Evolutionary conservation across 257 asterid genomes (phyloP), one percentile per base, ranked within the genome.

Genomic region (Handroanthus guayacan): DNA sequence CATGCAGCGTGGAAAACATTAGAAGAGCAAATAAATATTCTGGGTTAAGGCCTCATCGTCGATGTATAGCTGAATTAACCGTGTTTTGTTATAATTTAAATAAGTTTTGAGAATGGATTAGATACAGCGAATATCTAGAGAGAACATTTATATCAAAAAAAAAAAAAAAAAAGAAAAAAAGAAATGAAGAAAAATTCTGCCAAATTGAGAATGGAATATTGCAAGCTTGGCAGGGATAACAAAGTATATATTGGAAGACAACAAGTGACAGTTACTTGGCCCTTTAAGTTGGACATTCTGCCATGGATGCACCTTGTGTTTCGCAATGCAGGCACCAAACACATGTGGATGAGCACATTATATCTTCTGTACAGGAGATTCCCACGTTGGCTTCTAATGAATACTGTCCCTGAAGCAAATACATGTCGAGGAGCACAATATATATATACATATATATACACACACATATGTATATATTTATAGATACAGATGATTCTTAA

Each of bases 241-340:
- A 50, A 69, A 69, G 71, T 63, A 55, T 64, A 68, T 56, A 44
- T 47, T n/a, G 43, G 64, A 16, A 62, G 67, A 25, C 47, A 34
- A 10, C 20, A 38, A 54, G 31, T 38, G 39, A 44, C 52, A 47
- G 62, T 78, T 79, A 79, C 79, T 38, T 77, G 41, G 67, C 39
- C 50, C 78, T 57, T 79, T 65, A 66, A 76, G 47, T 62, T 75
- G 45, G 43, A 72, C 69, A 75, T 72, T 81, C 78, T 54, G 55
- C 63, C 48, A 6, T 57, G 31, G 50, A 7, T 57, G 61, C 31
- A 25, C 17, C 14, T 67, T 47, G 68, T 36, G 43, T 62, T 62
- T 60, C 70, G 3, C 37, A 6, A 10, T 31, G 47, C 69, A 31
- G 34, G 63, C 69, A 65, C 37, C 16, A 54, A 66, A 56, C 51